Evolutionary conservation across 345 rosid species (phyloP).

Genomic region (Syzygium aqueum): DNA sequence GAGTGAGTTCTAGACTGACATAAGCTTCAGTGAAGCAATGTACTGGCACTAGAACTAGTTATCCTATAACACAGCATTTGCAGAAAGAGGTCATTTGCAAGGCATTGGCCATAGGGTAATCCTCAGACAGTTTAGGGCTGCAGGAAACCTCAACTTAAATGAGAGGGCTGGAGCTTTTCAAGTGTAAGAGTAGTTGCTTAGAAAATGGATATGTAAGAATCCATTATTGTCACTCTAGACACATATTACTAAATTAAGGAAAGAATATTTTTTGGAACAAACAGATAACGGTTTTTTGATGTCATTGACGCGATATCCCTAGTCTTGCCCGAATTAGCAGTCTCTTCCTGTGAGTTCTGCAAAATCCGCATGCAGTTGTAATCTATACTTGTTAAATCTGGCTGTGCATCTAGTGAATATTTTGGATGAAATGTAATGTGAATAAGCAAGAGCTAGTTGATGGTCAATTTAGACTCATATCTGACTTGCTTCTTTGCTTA

Average conservation of each 20-base stretch:
- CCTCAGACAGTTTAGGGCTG: background rate
- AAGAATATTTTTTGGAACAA: background rate
- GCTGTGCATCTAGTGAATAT: background rate
- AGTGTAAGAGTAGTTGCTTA: background rate
- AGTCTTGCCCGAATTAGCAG: background rate
- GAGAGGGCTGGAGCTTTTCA: background rate
- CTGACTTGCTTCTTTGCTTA: background rate
- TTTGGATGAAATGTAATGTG: background rate
- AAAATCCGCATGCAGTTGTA: background rate
- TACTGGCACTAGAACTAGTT: background rate
- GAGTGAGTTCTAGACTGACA: background rate
- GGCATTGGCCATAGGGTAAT: background rate
- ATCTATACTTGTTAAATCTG: background rate
- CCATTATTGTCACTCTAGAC: background rate
- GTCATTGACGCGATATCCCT: background rate
- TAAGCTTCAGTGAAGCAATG: background rate
- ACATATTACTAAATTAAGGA: background rate
- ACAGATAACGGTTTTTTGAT: background rate
- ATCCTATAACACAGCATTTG: background rate
- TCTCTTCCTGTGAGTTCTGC: background rate
- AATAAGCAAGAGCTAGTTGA: background rate
- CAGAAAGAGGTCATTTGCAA: background rate
- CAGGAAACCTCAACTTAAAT: background rate
- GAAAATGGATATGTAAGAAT: background rate
- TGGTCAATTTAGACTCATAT: background rate